Evolutionary conservation across 768 basidiomycete genomes (phyloP).

Genomic region (Calocera cornea): DNA sequence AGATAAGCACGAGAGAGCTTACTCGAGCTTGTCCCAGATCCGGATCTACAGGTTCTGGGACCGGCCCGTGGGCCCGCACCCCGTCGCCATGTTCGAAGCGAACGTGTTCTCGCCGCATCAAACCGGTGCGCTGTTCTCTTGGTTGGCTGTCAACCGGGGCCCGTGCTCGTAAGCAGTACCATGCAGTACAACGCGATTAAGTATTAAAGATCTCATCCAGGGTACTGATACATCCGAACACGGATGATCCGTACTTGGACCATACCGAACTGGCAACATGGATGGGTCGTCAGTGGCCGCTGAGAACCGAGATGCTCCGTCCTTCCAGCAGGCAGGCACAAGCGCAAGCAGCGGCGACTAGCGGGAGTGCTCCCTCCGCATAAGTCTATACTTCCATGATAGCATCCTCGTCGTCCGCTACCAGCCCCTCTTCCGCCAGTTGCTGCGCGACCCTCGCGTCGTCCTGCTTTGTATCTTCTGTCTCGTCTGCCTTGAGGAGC

Average conservation of each 20-base stretch:
- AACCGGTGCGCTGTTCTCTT: conserved; percentile 54
- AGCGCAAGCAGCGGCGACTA: background rate
- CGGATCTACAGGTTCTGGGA: conserved; percentile 52
- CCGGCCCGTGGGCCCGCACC: conserved; percentile 51
- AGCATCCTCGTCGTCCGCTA: background rate
- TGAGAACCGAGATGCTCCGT: conserved; percentile 17
- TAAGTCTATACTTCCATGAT: conserved; percentile 1
- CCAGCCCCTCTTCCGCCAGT: background rate
- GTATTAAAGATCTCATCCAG: conserved; percentile 23
- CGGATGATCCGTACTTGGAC: conserved; percentile 39
- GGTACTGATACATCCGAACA: conserved; percentile 61
- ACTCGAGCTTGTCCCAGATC: conserved; percentile 28
- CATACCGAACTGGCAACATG: conserved; percentile 51
- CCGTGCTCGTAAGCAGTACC: conserved; percentile 46
- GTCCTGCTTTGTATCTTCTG: conserved; percentile 33
- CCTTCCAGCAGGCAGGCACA: background rate
- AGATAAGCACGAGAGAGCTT: background rate
- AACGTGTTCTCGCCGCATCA: conserved; percentile 54
- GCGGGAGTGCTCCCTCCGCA: background rate
- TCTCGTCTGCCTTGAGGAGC: conserved; percentile 70
- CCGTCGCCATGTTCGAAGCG: conserved; percentile 59
- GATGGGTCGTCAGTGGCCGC: conserved; percentile 52
- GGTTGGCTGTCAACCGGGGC: conserved; percentile 53
- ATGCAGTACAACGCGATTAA: background rate
- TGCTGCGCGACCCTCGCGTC: conserved; percentile 10